Evolutionary conservation across 345 rosid species (phyloP), one percentile per base, ranked within the genome.

Genomic region (Eutrema heterophyllum): DNA sequence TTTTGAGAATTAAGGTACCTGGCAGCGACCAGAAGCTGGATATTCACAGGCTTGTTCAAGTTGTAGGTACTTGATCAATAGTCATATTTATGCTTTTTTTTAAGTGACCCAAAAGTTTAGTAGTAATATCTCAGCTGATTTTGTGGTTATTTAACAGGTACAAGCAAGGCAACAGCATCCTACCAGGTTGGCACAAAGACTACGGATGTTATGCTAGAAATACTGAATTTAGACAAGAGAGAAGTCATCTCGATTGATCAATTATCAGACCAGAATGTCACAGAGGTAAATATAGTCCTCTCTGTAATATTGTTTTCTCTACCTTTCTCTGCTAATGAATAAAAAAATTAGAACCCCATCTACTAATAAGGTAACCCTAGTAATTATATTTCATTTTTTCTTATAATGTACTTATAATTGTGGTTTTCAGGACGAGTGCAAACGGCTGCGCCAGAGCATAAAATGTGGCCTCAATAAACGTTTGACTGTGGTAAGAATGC

Each of bases 241-340:
- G 97, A 92, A 81, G 74, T 86, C 70, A 68, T 90, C 63, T 79
- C 94, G 54, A 83, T 95, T 55, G 81, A 86, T 76, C 89, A 68
- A 66, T 85, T 95, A 66, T 92, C 99, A 67, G 84, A 90, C 80
- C 90, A 95, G 72, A 93, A 90, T 44, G 87, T 95, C 81, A 82
- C 97, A 55, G 91, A 90, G 97, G 99, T 95, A 76, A 79, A 64
- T 72, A 52, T 66, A 56, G 26, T 52, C 27, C 60, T 70, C 63
- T 71, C 41, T 49, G 33, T 16, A 56, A 40, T 65, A 66, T 40
- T 41, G 40, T 29, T 76, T 44, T 56, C 38, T 70, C 40, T 50
- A 50, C 21, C 40, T 60, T 61, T 56, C 50, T 64, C 16, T 18
- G 45, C 59, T 57, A 61, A 63, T 41, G 33, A 65, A 49, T 40